Evolutionary conservation across 208 protist species (phyloP), one percentile per base, ranked within the genome.

Genomic region (Herpetomonas tarakana): DNA sequence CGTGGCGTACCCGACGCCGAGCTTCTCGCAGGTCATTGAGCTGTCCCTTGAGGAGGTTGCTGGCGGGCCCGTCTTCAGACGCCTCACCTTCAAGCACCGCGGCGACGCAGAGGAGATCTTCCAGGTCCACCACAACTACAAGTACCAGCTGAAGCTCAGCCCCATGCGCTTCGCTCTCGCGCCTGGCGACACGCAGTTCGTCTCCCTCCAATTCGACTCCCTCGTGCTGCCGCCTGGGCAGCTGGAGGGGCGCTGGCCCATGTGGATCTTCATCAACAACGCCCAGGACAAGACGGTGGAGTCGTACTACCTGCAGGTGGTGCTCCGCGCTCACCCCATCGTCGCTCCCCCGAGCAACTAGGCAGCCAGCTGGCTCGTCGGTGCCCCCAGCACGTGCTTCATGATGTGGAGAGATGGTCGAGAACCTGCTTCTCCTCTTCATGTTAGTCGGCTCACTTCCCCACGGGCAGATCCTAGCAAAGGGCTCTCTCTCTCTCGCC

Each of bases 231-330:
- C 85, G 28, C 79, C 78, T 2, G 83, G 83, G 0, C 78, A 93
- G 63, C 50, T 79, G 55, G 89, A 95, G 63, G 89, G 85, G 21
- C 83, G 86, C 24, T 95, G 89, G 86, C 89, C 89, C 16, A 84
- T 93, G 77, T 95, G 89, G 86, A 72, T 95, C 55, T 95, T 95
- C 68, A 85, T 95, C 62, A 95, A 95, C 68, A 84, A 93, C 60
- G 51, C 59, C 16, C 66, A 81, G 49, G 82, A 95, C 71, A 91
- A 90, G 63, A 95, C 86, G 47, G 76, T 95, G 24, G 85, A 91
- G 59, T 93, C 86, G 21, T 95, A 93, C 69, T 71, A 82, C 51
- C 51, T 95, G 52, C 78, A 95, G 62, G 68, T 95, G 11, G 79
- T 95, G 12, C 62, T 95, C 22, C 83, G 86, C 22, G 76, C 75